Evolutionary conservation across 768 basidiomycete species (phyloP).

Genomic region (Podaxis sp.): DNA sequence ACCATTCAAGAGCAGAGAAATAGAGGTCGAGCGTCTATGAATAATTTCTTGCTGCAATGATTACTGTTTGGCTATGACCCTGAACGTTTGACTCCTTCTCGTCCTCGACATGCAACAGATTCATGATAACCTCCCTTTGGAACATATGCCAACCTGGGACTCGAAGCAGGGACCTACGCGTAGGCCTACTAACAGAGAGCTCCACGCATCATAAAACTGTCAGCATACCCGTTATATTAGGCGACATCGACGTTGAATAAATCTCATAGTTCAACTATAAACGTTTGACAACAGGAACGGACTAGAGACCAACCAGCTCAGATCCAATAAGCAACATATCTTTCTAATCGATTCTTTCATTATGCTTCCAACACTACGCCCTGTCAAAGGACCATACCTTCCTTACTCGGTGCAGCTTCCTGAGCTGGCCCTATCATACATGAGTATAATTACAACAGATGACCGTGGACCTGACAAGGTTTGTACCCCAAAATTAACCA

Average conservation of each 20-base stretch:
- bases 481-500: background rate
- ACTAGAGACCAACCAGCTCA: constrained; percentile 1
- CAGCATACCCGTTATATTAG: background rate
- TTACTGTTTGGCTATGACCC: background rate
- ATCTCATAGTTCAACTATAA: background rate
- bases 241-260: background rate
- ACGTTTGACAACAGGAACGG: background rate
- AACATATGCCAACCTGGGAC: too few relatives aligned
- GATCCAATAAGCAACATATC: background rate
- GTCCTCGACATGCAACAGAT: background rate
- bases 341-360: background rate
- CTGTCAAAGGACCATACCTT: background rate
- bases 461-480: background rate
- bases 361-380: background rate
- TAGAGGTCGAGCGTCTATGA: background rate
- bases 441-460: background rate
- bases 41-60: background rate
- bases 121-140: too few relatives aligned
- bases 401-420: constrained; percentile 9
- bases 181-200: background rate
- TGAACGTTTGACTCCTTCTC: background rate
- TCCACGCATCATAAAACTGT: background rate
- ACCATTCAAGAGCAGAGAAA: too few relatives aligned
- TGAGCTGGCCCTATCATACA: background rate
- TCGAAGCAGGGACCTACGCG: background rate